Evolutionary conservation across 2,329 filamentous ascomycete species (phyloP).

Genomic region (Aspergillus ochraceoroseus): DNA sequence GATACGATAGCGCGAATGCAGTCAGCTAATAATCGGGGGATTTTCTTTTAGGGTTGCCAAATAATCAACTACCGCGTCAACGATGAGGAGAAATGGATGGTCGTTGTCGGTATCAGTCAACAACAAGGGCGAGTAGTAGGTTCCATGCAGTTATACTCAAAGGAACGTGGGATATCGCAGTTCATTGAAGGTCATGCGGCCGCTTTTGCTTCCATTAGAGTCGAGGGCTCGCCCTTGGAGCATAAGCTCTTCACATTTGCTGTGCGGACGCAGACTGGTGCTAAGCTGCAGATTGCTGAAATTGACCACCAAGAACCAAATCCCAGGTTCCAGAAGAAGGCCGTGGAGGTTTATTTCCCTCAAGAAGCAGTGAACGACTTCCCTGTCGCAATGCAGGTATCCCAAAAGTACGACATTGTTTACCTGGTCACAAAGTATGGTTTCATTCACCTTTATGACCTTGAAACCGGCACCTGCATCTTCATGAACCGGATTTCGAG

Average conservation of each 20-base stretch:
- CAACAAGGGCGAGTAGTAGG: slow-evolving; percentile 90
- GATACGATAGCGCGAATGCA: too few relatives aligned
- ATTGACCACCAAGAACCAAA: slow-evolving; percentile 90
- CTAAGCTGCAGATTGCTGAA: slow-evolving; percentile 96
- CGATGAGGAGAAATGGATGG: slow-evolving; percentile 96
- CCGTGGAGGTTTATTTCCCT: slow-evolving; percentile 96
- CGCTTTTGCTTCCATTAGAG: slow-evolving; percentile 79
- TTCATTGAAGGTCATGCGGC: slow-evolving; percentile 96
- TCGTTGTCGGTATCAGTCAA: slow-evolving; percentile 91
- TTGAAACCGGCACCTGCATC: slow-evolving; percentile 90
- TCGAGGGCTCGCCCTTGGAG: slow-evolving; percentile 83
- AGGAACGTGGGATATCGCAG: slow-evolving; percentile 93
- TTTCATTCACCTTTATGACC: slow-evolving; percentile 97
- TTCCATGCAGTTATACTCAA: slow-evolving; percentile 95
- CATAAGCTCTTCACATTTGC: slow-evolving; percentile 97
- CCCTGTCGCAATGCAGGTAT: slow-evolving; percentile 95
- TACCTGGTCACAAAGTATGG: slow-evolving; percentile 98
- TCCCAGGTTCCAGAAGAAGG: slow-evolving; percentile 87
- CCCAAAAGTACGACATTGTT: slow-evolving; percentile 91
- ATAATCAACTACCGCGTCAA: slow-evolving; percentile 99
- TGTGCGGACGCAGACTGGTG: slow-evolving; percentile 79
- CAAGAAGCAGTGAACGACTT: slow-evolving; percentile 94
- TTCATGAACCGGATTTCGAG: slow-evolving; percentile 99
- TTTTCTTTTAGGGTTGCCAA: slow-evolving; percentile 69
- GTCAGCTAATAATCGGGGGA: slow-evolving; percentile 9